Evolutionary conservation across 1,139 yeast species (phyloP).

Genomic region (Groenewaldozyma sp.): DNA sequence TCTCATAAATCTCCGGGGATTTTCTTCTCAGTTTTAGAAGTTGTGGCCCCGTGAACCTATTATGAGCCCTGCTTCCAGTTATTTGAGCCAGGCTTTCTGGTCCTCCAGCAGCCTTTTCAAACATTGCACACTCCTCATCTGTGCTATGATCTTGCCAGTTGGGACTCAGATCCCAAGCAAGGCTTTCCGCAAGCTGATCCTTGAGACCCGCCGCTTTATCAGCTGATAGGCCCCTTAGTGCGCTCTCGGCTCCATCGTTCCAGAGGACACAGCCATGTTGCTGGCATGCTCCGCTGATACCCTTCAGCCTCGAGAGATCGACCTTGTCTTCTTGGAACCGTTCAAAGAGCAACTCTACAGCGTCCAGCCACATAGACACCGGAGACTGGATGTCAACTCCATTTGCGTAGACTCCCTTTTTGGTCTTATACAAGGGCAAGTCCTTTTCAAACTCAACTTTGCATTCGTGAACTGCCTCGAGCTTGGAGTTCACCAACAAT

Average conservation of each 20-base stretch:
- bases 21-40: conserved; percentile 61
- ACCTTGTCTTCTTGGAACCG: conserved; percentile 39
- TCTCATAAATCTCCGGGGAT: conserved; percentile 43
- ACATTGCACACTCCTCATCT: conserved; percentile 50
- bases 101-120: conserved; percentile 58
- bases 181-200: conserved; percentile 31
- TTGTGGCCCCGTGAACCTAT: conserved; percentile 85
- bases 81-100: conserved; percentile 52
- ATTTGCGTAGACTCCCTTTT: conserved; percentile 59
- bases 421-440: conserved; percentile 48
- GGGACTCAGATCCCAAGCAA: conserved; percentile 62
- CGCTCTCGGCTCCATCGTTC: conserved; percentile 41
- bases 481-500: conserved; percentile 48
- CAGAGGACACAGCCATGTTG: conserved; percentile 90
- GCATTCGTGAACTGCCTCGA: conserved; percentile 48
- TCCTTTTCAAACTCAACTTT: conserved; percentile 66
- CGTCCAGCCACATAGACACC: conserved; percentile 82
- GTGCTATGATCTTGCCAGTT: conserved; percentile 97
- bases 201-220: conserved; percentile 12
- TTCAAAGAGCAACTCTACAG: conserved; percentile 57
- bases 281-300: conserved; percentile 81
- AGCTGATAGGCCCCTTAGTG: conserved; percentile 27
- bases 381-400: conserved; percentile 47
- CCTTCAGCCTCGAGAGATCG: conserved; percentile 52
- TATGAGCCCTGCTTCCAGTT: conserved; percentile 85